A percentile compares a stretch with the other conserved stretches of the same genome.
phyloP scores from a whole-genome alignment of 306 rosid species.

The Trifolium dubium region DNA sequence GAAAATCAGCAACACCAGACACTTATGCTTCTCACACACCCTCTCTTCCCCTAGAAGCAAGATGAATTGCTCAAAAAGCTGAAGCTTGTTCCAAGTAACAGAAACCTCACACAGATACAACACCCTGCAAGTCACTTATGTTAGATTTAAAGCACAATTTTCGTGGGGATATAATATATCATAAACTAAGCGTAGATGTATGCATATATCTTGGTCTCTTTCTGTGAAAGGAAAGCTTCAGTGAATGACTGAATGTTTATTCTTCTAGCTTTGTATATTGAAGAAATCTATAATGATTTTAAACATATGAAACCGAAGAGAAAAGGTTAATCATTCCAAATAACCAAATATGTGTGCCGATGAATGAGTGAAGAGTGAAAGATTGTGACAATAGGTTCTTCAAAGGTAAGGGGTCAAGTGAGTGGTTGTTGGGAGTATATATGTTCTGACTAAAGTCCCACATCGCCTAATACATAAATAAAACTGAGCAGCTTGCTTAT shows the following conservation, averaged over 20 bases:
- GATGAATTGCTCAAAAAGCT: no score
- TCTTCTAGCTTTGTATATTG: not conserved
- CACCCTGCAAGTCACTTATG: no score
- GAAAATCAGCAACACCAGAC: no score
- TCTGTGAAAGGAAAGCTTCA: not conserved
- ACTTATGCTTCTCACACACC: no score
- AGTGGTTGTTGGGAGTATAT: not conserved
- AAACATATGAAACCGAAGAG: not conserved
- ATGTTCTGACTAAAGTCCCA: not conserved
- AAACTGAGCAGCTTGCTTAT: not conserved
- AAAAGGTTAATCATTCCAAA: not conserved
- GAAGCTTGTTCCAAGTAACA: no score
- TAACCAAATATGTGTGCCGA: not conserved
- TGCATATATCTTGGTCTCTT: not conserved
- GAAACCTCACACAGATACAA: not conserved
- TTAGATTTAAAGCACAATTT: not conserved
- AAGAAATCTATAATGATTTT: not conserved
- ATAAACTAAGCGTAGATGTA: no score
- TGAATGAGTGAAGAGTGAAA: not conserved
- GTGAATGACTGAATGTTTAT: not conserved
- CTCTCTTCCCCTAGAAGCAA: not conserved
- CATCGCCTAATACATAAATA: not conserved
- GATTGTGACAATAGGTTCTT: not conserved
- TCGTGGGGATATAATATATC: not conserved
- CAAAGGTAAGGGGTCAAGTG: not conserved